A percentile compares a stretch with the other conserved stretches of the same genome.
Evolutionary conservation across 1,284 basidiomycete genomes (phyloP).

Genomic region (Apiotrichum gamsii): DNA sequence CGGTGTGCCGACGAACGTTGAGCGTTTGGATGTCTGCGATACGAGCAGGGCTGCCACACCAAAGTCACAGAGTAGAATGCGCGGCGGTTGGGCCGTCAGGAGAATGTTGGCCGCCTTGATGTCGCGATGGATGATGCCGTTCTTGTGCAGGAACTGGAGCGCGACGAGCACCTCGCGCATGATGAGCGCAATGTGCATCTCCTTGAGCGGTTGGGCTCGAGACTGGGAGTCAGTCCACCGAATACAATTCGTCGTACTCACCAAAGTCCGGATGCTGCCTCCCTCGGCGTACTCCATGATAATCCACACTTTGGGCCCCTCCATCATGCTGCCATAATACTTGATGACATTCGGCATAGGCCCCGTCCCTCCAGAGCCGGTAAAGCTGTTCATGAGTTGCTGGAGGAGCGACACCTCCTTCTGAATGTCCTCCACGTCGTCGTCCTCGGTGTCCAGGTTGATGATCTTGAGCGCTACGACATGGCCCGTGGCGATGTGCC

Average conservation of each 20-base stretch:
- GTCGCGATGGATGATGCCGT: constrained; percentile 91
- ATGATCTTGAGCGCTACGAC: constrained; percentile 96
- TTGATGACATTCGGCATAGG: constrained; percentile 71
- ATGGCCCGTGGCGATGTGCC: constrained; percentile 73
- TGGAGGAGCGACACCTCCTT: constrained; percentile 89
- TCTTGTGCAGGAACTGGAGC: constrained; percentile 81
- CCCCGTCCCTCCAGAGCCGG: constrained; percentile 13
- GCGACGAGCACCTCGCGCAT: constrained; percentile 81
- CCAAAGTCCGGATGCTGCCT: constrained; percentile 83
- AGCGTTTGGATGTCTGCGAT: constrained; percentile 79
- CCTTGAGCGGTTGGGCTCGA: constrained; percentile 75
- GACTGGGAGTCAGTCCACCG: constrained; percentile 60
- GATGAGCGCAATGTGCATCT: constrained; percentile 82
- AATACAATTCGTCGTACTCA: constrained; percentile 36
- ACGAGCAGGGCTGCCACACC: constrained; percentile 90
- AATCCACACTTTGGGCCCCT: constrained; percentile 95
- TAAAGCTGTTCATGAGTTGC: constrained; percentile 59
- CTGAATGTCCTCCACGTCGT: constrained; percentile 95
- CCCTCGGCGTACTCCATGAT: constrained; percentile 98
- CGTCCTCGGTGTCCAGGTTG: constrained; percentile 92
- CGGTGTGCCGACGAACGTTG: constrained; percentile 90
- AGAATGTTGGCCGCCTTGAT: constrained; percentile 96
- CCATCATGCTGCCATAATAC: constrained; percentile 92
- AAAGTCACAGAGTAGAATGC: constrained; percentile 92
- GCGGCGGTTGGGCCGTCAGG: constrained; percentile 68